These are phyloP conservation scores for Tephrocybe rancida DNA, from an alignment of 768 basidiomycete genomes.

Conservation along the genomic window DNA sequence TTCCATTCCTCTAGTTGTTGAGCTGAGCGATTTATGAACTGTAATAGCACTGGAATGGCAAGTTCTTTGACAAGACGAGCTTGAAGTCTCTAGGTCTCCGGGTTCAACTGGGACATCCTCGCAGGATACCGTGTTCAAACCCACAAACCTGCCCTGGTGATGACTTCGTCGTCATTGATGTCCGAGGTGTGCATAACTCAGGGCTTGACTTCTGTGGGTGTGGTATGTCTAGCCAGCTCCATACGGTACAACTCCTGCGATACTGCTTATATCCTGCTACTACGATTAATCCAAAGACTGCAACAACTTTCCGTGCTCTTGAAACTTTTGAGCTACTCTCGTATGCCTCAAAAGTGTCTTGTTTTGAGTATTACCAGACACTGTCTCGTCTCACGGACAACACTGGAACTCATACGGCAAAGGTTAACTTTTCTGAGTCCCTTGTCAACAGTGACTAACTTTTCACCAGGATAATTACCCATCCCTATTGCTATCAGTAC, in stretches of 20 bases:
- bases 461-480: conserved; percentile 12
- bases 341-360: conserved; percentile 9
- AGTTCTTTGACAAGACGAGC: neutral
- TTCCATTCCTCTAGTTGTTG: neutral
- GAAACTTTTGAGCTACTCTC: neutral
- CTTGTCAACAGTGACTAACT: neutral
- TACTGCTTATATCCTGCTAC: neutral
- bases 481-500: conserved; percentile 6
- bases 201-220: conserved; percentile 34
- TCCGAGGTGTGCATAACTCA: conserved; percentile 30
- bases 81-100: conserved; percentile 12
- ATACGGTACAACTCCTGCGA: neutral
- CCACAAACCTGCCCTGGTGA: conserved; percentile 11
- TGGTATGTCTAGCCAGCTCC: neutral
- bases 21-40: neutral
- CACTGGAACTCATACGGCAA: conserved; percentile 5
- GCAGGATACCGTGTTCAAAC: conserved; percentile 11
- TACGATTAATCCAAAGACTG: neutral
- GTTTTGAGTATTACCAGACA: conserved; percentile 11
- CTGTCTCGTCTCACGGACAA: conserved; percentile 9
- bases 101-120: conserved; percentile 28
- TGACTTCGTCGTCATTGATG: conserved; percentile 31
- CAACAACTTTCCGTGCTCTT: neutral
- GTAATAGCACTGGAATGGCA: conserved; percentile 2
- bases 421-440: neutral